Conservation (phyloP, 257 asterid species). For the Catharanthus roseus region DNA sequence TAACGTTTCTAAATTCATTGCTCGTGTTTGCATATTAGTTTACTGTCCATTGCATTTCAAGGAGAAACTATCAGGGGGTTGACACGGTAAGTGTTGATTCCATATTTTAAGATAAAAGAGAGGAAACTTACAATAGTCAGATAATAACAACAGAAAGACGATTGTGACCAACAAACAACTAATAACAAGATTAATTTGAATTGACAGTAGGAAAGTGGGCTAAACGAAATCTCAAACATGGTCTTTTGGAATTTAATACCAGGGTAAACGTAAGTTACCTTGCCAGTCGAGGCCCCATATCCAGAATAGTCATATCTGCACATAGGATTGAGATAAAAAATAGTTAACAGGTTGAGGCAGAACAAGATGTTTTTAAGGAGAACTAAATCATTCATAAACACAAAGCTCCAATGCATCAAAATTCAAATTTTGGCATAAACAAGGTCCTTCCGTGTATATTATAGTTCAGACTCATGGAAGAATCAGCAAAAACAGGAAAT, state of each 20-base stretch:
- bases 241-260: too few species aligned
- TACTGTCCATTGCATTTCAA: not conserved
- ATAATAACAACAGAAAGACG: not conserved
- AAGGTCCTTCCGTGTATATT: not conserved
- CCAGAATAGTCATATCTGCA: constrained; percentile 98
- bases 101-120: not conserved
- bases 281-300: constrained; percentile 96
- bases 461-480: not conserved
- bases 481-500: not conserved
- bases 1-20: not conserved
- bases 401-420: not conserved
- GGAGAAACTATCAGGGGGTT: not conserved
- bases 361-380: not conserved
- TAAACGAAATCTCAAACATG: not conserved
- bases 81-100: not conserved
- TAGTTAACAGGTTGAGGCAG: not conserved
- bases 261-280: constrained; percentile 45
- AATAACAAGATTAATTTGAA: not conserved
- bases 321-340: constrained; percentile 8
- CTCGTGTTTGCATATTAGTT: not conserved
- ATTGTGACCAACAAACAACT: not conserved
- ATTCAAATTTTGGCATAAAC: not conserved
- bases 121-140: not conserved
- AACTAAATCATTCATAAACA: not conserved
- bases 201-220: not conserved